A percentile compares a stretch with the other conserved stretches of the same genome.
These are phyloP conservation scores for Pterocarpus santalinus DNA, from an alignment of 306 rosid species.

Conservation along the genomic window DNA sequence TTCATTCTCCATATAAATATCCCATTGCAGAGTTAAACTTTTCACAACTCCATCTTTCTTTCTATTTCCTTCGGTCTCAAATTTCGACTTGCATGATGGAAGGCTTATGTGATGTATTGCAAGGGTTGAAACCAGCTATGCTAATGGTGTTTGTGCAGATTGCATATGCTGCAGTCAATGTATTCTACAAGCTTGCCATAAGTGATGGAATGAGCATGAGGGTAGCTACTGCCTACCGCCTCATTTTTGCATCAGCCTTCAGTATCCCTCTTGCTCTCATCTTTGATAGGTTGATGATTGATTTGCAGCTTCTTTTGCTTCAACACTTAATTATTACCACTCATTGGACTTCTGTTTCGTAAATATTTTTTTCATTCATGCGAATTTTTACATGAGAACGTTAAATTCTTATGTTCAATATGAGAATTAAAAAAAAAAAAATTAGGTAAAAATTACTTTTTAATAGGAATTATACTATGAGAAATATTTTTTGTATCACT, in stretches of 20 bases:
- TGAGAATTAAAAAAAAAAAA: no score
- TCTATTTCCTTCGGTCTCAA: background rate
- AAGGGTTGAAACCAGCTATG: slow-evolving; percentile 54
- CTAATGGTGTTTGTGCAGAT: slow-evolving; percentile 63
- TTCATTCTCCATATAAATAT: background rate
- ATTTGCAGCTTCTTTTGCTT: background rate
- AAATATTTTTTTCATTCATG: no score
- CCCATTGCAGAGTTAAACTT: background rate
- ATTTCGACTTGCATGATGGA: background rate
- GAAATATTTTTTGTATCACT: no score
- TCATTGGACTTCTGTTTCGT: no score
- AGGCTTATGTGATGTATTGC: slow-evolving; percentile 18
- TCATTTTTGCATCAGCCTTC: slow-evolving; percentile 58
- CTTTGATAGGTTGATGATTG: slow-evolving; percentile 57
- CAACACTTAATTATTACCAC: no score
- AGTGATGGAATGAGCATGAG: slow-evolving; percentile 66
- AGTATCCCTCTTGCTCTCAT: slow-evolving; percentile 58
- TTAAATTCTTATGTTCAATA: no score
- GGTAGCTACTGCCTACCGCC: slow-evolving; percentile 67
- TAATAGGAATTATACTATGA: no score
- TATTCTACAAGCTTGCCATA: slow-evolving; percentile 64
- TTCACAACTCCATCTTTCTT: background rate
- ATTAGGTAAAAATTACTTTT: no score
- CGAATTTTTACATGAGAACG: no score
- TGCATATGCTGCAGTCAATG: slow-evolving; percentile 56